These are phyloP conservation scores for Aspergillus arachidicola DNA, from an alignment of 2,329 filamentous ascomycete species.

Conservation along the genomic window DNA sequence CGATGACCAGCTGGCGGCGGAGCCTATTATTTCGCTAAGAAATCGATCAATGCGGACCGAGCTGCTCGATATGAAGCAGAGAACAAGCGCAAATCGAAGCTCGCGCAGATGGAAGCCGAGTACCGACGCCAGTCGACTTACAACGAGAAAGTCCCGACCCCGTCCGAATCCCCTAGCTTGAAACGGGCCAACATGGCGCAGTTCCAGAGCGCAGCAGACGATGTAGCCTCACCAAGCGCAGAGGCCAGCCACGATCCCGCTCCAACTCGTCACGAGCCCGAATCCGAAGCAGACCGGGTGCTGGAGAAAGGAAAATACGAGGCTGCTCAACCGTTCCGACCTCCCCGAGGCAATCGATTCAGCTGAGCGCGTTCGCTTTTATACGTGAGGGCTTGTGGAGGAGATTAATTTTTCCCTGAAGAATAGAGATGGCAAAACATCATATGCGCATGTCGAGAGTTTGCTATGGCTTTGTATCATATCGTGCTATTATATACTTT, in stretches of 20 bases:
- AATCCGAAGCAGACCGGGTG: constrained; percentile 67
- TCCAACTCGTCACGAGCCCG: constrained; percentile 77
- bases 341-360: constrained; percentile 80
- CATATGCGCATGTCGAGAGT: not conserved
- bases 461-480: constrained; percentile 5
- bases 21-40: constrained; percentile 95
- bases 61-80: constrained; percentile 69
- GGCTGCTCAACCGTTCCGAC: constrained; percentile 71
- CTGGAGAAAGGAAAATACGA: constrained; percentile 90
- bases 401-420: not conserved
- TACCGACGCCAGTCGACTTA: constrained; percentile 34
- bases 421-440: not conserved
- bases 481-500: not conserved
- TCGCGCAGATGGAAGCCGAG: constrained; percentile 39
- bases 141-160: constrained; percentile 18
- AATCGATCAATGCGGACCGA: constrained; percentile 89
- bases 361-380: not conserved
- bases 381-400: constrained; percentile 48
- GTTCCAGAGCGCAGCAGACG: constrained; percentile 36
- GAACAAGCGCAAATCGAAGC: constrained; percentile 59
- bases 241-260: constrained; percentile 80
- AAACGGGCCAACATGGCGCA: constrained; percentile 37
- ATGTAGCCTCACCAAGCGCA: constrained; percentile 68
- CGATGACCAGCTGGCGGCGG: constrained; percentile 74
- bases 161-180: constrained; percentile 32